These are phyloP conservation scores for Gentiana dahurica DNA, from an alignment of 257 asterid genomes.

Conservation along the genomic window DNA sequence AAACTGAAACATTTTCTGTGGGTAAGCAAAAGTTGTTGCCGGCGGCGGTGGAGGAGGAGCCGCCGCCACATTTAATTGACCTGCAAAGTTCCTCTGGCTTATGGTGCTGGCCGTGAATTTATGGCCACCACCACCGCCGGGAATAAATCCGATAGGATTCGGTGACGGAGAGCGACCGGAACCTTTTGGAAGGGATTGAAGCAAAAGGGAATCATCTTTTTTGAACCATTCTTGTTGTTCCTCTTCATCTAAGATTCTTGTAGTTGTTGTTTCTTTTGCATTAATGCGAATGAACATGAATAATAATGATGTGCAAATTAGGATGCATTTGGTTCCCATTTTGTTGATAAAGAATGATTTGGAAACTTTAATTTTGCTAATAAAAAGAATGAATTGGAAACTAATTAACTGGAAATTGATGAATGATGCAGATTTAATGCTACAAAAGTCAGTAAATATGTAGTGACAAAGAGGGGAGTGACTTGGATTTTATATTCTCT, in stretches of 20 bases:
- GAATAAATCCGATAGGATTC: constrained; percentile 23
- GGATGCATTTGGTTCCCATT: not conserved
- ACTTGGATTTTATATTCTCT: no score
- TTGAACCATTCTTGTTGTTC: constrained; percentile 3
- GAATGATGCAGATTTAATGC: no score
- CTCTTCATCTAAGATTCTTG: constrained; percentile 17
- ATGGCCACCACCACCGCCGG: constrained; percentile 27
- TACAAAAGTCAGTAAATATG: no score
- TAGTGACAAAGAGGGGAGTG: no score
- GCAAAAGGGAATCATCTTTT: constrained; percentile 10
- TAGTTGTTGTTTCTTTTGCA: constrained; percentile 9
- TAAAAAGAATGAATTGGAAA: no score
- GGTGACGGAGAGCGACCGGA: constrained; percentile 12
- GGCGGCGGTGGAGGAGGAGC: not conserved
- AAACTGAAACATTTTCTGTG: not conserved
- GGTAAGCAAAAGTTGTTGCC: not conserved
- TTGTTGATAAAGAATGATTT: not conserved
- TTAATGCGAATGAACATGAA: not conserved
- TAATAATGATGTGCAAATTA: not conserved
- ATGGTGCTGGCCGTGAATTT: not conserved
- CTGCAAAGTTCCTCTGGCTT: constrained; percentile 4
- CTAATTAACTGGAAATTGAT: no score
- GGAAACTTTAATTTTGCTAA: no score
- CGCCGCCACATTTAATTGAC: not conserved
- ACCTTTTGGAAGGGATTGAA: constrained; percentile 20